Base-by-base conservation (phyloP, 1,139 yeast genomes). In the Citeromyces hawaiiensis region DNA sequence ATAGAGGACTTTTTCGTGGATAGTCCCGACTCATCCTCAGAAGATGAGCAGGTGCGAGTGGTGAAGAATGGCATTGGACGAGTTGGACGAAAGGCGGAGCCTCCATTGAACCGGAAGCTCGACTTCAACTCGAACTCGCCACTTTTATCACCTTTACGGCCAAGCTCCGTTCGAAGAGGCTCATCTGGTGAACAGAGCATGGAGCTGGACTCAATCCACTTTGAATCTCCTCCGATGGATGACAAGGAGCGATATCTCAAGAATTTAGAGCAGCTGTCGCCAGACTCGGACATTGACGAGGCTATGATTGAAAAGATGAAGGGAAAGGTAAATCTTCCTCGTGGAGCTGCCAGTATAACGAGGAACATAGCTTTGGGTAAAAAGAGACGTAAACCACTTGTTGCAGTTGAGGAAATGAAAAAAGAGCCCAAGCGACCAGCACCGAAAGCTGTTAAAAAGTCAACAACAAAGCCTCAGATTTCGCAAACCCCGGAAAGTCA, bases 1-100 rank as follows among this genome's bases (percentile, higher is more conserved):
- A 58, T 85, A 35, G 83, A 81, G 48, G 94, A 78, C 41, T 86
- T 81, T 60, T 85, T 83, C 48, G 68, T 68, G 34, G 77, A 72
- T 18, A 57, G 54, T 39, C 53, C 53, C 33, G 57, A 52, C 32
- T 51, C 38, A 2, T 38, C 37, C 8, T 36, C 11, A 14, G 17
- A 14, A 16, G 42, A 37, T 13, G 34, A 32, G 13, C 15, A 39
- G 10, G 27, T 17, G 31, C 29, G 14, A 38, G 33, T 17, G 48
- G 45, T 13, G 38, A 33, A 9, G 45, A 47, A 11, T 38, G 42
- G 15, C 44, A 43, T 13, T 46, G 27, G 27, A 3, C 27, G 27
- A 23, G 11, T 23, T 23, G 27, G 27, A 23, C 27, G 27, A 23
- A 23, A 23, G 27, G 44, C 16, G 47, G 51, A 43, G 34, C 37